Percentiles rank a stretch among this genome's conserved stretches.
phyloP scores from a whole-genome alignment of 2,329 filamentous ascomycete species.

The Alternaria angustiovoidea region DNA sequence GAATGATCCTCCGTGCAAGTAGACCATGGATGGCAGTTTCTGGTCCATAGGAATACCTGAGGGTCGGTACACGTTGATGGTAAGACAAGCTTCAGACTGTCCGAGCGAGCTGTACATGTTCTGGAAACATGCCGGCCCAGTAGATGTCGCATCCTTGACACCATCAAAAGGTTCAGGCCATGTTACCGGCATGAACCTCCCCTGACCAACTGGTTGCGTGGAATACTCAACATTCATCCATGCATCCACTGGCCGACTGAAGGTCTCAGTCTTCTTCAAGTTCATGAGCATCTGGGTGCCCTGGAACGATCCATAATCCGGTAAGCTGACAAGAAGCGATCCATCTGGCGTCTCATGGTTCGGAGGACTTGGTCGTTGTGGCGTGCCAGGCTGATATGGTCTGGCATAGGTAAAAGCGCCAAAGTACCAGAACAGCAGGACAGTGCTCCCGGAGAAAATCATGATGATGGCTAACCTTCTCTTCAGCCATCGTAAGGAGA shows the following conservation, averaged over 20 bases:
- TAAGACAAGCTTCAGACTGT: conserved; percentile 48
- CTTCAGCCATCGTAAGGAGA: conserved; percentile 27
- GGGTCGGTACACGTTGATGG: conserved; percentile 43
- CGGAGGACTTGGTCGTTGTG: conserved; percentile 16
- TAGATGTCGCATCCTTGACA: conserved; percentile 48
- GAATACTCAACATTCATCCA: conserved; percentile 61
- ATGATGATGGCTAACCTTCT: conserved; percentile 26
- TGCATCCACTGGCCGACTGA: conserved; percentile 53
- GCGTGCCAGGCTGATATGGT: conserved; percentile 14
- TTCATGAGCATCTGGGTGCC: conserved; percentile 51
- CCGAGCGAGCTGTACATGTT: conserved; percentile 44
- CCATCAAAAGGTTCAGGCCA: conserved; percentile 55
- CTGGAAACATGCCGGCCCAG: conserved; percentile 57
- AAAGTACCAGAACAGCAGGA: conserved; percentile 35
- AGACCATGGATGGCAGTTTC: conserved; percentile 45
- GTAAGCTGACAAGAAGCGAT: conserved; percentile 42
- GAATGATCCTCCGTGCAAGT: conserved; percentile 43
- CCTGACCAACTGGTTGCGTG: conserved; percentile 50
- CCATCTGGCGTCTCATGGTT: conserved; percentile 17
- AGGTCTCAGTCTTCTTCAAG: conserved; percentile 38
- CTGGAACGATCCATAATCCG: conserved; percentile 53
- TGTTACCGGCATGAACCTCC: conserved; percentile 53
- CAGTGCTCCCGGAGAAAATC: conserved; percentile 29
- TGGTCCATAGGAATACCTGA: conserved; percentile 33
- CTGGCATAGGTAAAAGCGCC: conserved; percentile 26